Evolutionary conservation across 108 stramenopile species (phyloP).

Genomic region (Bacterosira constricta): DNA sequence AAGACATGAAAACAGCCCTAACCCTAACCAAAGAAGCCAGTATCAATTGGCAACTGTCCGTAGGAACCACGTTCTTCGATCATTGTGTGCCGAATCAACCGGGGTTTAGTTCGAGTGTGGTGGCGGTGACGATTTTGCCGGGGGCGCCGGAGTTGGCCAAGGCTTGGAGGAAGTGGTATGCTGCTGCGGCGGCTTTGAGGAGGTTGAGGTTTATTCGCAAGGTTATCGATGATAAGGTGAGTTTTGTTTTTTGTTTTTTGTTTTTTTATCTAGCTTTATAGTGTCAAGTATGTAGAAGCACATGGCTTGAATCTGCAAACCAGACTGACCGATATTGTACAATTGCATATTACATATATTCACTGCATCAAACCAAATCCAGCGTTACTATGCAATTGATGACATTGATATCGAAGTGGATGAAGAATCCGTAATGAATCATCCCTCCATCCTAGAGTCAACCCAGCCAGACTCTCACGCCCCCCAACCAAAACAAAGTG

Average conservation of each 20-base stretch:
- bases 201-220: conserved; percentile 73
- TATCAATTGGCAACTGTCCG: conserved; percentile 85
- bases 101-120: conserved; percentile 82
- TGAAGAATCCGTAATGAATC: background rate
- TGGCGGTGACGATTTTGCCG: conserved; percentile 86
- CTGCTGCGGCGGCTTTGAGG: conserved; percentile 69
- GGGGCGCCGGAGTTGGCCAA: conserved; percentile 65
- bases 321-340: too few relatives aligned
- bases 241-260: background rate
- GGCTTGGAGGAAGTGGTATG: conserved; percentile 90
- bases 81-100: conserved; percentile 88
- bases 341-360: too few relatives aligned
- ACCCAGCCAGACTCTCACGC: background rate
- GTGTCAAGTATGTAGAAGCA: background rate
- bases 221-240: conserved; percentile 48
- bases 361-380: background rate
- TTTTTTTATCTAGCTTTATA: background rate
- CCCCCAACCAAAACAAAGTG: conserved; percentile 24
- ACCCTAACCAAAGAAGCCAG: conserved; percentile 41
- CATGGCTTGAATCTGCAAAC: too few relatives aligned
- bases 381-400: conserved; percentile 46
- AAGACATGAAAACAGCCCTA: conserved; percentile 50
- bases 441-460: background rate
- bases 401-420: conserved; percentile 25
- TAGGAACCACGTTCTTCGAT: conserved; percentile 83